Conservation (phyloP, 2,329 filamentous ascomycete species). For the Nemania abortiva region DNA sequence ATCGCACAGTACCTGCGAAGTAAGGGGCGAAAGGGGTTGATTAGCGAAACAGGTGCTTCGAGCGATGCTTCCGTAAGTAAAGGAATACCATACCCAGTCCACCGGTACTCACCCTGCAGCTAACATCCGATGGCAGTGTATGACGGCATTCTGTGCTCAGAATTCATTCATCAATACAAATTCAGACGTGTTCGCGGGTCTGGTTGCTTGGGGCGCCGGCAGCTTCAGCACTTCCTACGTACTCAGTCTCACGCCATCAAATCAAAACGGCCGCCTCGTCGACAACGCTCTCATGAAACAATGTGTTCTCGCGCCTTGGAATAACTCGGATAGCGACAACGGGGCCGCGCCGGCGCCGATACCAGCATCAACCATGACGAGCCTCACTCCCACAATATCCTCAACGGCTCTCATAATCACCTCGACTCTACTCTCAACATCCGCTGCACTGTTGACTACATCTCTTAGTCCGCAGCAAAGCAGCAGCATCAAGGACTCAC, state of each 20-base stretch:
- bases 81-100: not conserved
- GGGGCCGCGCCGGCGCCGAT: constrained; percentile 19
- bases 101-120: not conserved
- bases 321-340: constrained; percentile 35
- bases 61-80: constrained; percentile 55
- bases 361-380: not conserved
- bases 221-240: constrained; percentile 58
- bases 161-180: constrained; percentile 61
- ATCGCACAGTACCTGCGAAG: constrained; percentile 61
- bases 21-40: constrained; percentile 61
- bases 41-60: constrained; percentile 66
- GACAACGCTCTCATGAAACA: constrained; percentile 59
- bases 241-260: constrained; percentile 58
- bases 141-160: constrained; percentile 60
- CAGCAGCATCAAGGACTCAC: constrained; percentile 9
- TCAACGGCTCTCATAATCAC: constrained; percentile 10
- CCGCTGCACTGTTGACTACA: constrained; percentile 22
- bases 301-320: constrained; percentile 57
- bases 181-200: constrained; percentile 61
- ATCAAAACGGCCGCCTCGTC: constrained; percentile 48
- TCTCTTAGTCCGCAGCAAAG: constrained; percentile 3
- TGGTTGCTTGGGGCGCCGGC: constrained; percentile 62
- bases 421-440: constrained; percentile 24
- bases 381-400: not conserved
- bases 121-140: constrained; percentile 50